Conservation (phyloP, 768 basidiomycete species). For the Amyloporia xantha region DNA sequence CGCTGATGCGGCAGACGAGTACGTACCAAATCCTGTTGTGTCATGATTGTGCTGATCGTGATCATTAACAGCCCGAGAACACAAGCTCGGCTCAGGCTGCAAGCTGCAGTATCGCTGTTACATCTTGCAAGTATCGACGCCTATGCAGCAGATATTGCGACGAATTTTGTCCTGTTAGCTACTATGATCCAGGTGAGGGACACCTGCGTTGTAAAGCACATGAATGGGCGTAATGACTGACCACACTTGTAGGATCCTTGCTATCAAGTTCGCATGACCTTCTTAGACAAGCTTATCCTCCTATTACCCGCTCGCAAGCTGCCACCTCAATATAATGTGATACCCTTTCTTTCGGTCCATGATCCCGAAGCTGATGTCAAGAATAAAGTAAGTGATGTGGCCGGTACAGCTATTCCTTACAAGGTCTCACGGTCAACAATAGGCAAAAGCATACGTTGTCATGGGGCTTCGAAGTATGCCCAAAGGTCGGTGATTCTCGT, state of each 20-base stretch:
- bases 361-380: slow-evolving; percentile 87
- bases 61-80: slow-evolving; percentile 45
- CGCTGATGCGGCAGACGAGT: slow-evolving; percentile 49
- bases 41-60: no score
- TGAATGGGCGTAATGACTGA: slow-evolving; percentile 3
- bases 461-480: slow-evolving; percentile 40
- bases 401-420: no score
- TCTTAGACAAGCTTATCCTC: slow-evolving; percentile 67
- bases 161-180: slow-evolving; percentile 62
- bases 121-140: slow-evolving; percentile 59
- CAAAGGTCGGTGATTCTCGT: slow-evolving; percentile 29
- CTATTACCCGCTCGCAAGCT: slow-evolving; percentile 62
- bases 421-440: not conserved
- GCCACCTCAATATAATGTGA: slow-evolving; percentile 66
- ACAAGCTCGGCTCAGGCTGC: slow-evolving; percentile 74
- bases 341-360: slow-evolving; percentile 84
- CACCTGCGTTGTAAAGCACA: no score
- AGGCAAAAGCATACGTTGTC: slow-evolving; percentile 56
- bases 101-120: slow-evolving; percentile 74
- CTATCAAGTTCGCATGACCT: slow-evolving; percentile 75
- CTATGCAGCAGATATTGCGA: slow-evolving; percentile 51
- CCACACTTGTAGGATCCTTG: slow-evolving; percentile 62
- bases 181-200: slow-evolving; percentile 66
- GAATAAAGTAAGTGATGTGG: slow-evolving; percentile 49
- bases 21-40: slow-evolving; percentile 19